A percentile compares a stretch with the other conserved stretches of the same genome.
Conservation (phyloP, 768 basidiomycete species). For the Boletus sp. region DNA sequence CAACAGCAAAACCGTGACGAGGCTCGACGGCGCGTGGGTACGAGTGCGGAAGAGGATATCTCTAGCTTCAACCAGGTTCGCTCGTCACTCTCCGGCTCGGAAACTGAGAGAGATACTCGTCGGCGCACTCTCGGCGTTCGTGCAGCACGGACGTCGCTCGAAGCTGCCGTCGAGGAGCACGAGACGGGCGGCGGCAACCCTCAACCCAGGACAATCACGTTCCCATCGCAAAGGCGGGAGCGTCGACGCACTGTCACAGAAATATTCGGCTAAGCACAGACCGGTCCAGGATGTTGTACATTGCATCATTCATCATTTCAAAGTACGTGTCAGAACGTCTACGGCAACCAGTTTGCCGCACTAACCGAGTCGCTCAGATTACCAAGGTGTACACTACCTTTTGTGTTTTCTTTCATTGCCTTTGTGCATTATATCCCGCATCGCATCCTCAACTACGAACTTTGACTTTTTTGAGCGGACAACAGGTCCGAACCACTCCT, state of each 20-base stretch:
- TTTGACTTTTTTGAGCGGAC: conserved; percentile 16
- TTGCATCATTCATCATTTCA: conserved; percentile 11
- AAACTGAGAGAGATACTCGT: conserved; percentile 49
- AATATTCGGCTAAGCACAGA: conserved; percentile 36
- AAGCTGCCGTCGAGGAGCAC: conserved; percentile 30
- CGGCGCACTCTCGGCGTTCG: conserved; percentile 38
- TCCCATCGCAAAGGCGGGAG: conserved; percentile 36
- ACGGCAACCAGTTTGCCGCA: background rate
- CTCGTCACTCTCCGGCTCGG: conserved; percentile 41
- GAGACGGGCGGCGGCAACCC: conserved; percentile 29
- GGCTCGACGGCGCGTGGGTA: conserved; percentile 35
- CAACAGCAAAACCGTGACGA: conserved; percentile 45
- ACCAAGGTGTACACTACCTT: conserved; percentile 22
- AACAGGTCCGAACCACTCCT: conserved; percentile 18
- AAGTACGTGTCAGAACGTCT: conserved; percentile 17
- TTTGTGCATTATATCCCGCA: conserved; percentile 28
- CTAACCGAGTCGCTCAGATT: conserved; percentile 5
- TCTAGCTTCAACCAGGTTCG: conserved; percentile 24
- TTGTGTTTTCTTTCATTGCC: conserved; percentile 3
- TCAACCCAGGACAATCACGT: conserved; percentile 39
- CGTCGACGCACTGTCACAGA: conserved; percentile 53
- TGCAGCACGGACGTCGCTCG: conserved; percentile 48
- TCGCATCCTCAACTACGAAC: conserved; percentile 20
- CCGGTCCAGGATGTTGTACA: conserved; percentile 5
- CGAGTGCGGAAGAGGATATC: conserved; percentile 25